Percentiles rank a stretch among this genome's conserved stretches.
Evolutionary conservation across 2,329 filamentous ascomycete species (phyloP).

Genomic region (Colletotrichum coccodes): DNA sequence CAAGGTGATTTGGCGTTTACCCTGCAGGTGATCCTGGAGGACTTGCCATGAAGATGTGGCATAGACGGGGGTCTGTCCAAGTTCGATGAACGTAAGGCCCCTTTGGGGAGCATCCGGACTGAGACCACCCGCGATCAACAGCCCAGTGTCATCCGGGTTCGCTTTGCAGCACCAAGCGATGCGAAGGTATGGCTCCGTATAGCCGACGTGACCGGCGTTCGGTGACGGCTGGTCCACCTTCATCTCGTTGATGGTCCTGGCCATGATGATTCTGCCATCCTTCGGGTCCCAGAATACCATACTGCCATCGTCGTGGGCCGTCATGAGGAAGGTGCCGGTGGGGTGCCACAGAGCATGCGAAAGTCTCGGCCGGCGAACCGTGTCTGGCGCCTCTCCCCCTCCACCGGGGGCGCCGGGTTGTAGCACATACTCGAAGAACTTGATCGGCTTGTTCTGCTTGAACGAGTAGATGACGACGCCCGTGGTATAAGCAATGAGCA

Average conservation of each 20-base stretch:
- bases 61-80: slow-evolving; percentile 90
- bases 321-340: slow-evolving; percentile 88
- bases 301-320: slow-evolving; percentile 89
- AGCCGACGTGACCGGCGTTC: slow-evolving; percentile 60
- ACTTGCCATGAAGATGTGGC: slow-evolving; percentile 91
- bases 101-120: slow-evolving; percentile 73
- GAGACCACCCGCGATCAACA: slow-evolving; percentile 87
- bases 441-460: slow-evolving; percentile 84
- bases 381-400: slow-evolving; percentile 71
- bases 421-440: slow-evolving; percentile 86
- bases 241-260: slow-evolving; percentile 80
- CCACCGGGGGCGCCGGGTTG: slow-evolving; percentile 87
- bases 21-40: slow-evolving; percentile 80
- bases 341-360: slow-evolving; percentile 94
- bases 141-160: slow-evolving; percentile 91
- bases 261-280: slow-evolving; percentile 85
- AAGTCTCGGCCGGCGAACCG: slow-evolving; percentile 75
- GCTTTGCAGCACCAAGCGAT: slow-evolving; percentile 94
- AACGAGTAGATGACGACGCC: slow-evolving; percentile 93
- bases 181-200: slow-evolving; percentile 80
- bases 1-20: slow-evolving; percentile 77
- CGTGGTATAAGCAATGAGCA: slow-evolving; percentile 90
- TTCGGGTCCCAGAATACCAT: slow-evolving; percentile 95
- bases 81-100: slow-evolving; percentile 87
- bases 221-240: slow-evolving; percentile 76